phyloP scores from a whole-genome alignment of 176 grass and related monocot genomes.

The Aegilops sharonensis region DNA sequence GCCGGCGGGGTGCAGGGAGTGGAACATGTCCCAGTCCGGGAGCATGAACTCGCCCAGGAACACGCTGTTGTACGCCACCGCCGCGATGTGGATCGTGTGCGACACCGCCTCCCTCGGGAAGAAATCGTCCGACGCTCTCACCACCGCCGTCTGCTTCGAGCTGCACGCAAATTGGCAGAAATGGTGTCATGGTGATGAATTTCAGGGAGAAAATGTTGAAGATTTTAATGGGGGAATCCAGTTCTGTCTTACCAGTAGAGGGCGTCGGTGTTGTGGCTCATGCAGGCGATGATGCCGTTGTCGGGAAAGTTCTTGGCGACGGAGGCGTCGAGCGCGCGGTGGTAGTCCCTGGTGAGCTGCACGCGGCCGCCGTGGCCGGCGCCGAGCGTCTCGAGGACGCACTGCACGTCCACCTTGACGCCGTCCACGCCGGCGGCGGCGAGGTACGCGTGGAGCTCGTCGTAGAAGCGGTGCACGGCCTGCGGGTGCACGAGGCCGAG shows the following conservation, averaged over 20 bases:
- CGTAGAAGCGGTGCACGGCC: slow-evolving; percentile 91
- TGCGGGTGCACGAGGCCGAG: slow-evolving; percentile 82
- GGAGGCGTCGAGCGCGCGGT: slow-evolving; percentile 85
- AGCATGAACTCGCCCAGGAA: slow-evolving; percentile 98
- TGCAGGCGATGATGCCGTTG: slow-evolving; percentile 97
- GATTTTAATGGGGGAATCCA: background rate
- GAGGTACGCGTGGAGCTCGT: slow-evolving; percentile 85
- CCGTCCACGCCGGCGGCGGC: slow-evolving; percentile 77
- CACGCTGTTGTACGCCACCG: slow-evolving; percentile 91
- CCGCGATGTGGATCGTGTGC: slow-evolving; percentile 92
- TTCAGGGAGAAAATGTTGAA: too few species aligned
- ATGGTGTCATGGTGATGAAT: too few species aligned
- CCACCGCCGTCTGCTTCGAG: slow-evolving; percentile 90
- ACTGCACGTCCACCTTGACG: slow-evolving; percentile 96
- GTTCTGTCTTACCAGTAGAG: slow-evolving; percentile 61
- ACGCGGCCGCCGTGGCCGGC: slow-evolving; percentile 72
- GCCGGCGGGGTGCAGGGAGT: slow-evolving; percentile 79
- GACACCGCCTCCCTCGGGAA: slow-evolving; percentile 78
- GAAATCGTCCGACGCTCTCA: slow-evolving; percentile 95
- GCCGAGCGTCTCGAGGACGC: slow-evolving; percentile 88
- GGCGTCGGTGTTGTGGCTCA: slow-evolving; percentile 94
- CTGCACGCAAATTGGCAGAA: slow-evolving; percentile 20
- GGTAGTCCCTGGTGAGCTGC: slow-evolving; percentile 70
- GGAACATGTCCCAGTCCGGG: slow-evolving; percentile 99
- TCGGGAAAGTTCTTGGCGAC: slow-evolving; percentile 79